A percentile compares a stretch with the other conserved stretches of the same genome.
These are phyloP conservation scores for Phytophthora pisi DNA, from an alignment of 352 stramenopile genomes.

Conservation along the genomic window DNA sequence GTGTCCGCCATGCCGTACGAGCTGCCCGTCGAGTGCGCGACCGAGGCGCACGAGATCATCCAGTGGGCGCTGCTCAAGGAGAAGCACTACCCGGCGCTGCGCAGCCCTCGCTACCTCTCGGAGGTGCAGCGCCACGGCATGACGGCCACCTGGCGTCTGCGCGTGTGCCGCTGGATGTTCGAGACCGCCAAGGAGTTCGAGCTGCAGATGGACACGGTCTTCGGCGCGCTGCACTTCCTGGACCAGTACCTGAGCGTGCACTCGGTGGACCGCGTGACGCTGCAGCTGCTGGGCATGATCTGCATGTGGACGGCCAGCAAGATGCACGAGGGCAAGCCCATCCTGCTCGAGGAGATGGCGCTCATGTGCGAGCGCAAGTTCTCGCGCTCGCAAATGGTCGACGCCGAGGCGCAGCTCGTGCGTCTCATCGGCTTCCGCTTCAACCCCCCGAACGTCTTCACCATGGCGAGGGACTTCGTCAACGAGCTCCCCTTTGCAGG, in stretches of 20 bases:
- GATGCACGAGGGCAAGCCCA: conserved; percentile 73
- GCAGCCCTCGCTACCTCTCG: conserved; percentile 51
- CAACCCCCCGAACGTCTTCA: conserved; percentile 67
- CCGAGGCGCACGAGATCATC: conserved; percentile 39
- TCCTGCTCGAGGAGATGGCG: conserved; percentile 75
- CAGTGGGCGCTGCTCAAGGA: conserved; percentile 49
- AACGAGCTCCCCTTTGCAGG: conserved; percentile 37
- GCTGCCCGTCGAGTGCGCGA: conserved; percentile 27
- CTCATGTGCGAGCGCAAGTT: conserved; percentile 82
- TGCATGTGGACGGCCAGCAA: conserved; percentile 78
- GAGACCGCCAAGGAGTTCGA: conserved; percentile 78
- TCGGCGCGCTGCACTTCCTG: conserved; percentile 67
- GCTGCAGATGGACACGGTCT: conserved; percentile 67
- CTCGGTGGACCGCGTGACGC: conserved; percentile 74
- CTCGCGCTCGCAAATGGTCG: conserved; percentile 59
- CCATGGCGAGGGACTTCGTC: conserved; percentile 69
- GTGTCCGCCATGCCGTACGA: conserved; percentile 34
- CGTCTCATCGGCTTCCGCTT: conserved; percentile 67
- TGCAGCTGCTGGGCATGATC: conserved; percentile 79
- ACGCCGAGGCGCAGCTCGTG: conserved; percentile 63
- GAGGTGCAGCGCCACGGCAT: conserved; percentile 65
- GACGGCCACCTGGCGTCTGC: conserved; percentile 63
- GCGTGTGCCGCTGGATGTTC: conserved; percentile 86
- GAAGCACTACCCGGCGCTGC: conserved; percentile 33
- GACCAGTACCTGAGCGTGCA: conserved; percentile 70